Conservation (phyloP, 331 rosid species). For the Prunus yedoensis region DNA sequence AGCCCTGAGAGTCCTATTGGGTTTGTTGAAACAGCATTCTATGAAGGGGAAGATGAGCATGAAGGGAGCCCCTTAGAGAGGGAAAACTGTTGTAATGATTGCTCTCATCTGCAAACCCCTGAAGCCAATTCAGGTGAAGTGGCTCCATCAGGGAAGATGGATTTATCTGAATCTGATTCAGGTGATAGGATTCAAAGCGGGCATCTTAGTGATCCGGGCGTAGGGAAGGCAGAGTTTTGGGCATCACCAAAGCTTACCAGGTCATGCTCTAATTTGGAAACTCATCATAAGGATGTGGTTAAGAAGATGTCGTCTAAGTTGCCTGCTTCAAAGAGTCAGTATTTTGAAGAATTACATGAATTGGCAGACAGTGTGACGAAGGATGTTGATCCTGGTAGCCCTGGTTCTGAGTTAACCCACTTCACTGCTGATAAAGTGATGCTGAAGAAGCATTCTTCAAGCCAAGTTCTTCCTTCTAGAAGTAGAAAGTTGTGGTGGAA, state of each 20-base stretch:
- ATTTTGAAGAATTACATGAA: slow-evolving; percentile 47
- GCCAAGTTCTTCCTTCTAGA: slow-evolving; percentile 81
- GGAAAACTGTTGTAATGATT: slow-evolving; percentile 32
- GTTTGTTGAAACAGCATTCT: slow-evolving; percentile 36
- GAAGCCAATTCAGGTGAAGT: slow-evolving; percentile 33
- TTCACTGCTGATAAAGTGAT: slow-evolving; percentile 78
- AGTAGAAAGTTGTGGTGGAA: slow-evolving; percentile 86
- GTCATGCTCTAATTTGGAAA: slow-evolving; percentile 80
- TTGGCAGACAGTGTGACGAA: slow-evolving; percentile 35
- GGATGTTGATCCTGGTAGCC: slow-evolving; percentile 47
- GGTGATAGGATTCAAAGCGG: slow-evolving; percentile 41
- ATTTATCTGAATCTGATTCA: slow-evolving; percentile 3
- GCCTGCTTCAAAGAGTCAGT: slow-evolving; percentile 36
- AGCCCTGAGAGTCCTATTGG: slow-evolving; percentile 43
- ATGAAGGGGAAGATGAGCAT: slow-evolving; percentile 64
- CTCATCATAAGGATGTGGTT: slow-evolving; percentile 24
- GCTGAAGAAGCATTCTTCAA: slow-evolving; percentile 72
- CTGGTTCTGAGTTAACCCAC: slow-evolving; percentile 48
- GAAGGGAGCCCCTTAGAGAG: slow-evolving; percentile 37
- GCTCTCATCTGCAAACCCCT: slow-evolving; percentile 40
- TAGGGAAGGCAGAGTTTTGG: slow-evolving; percentile 46
- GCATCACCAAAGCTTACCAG: slow-evolving; percentile 62
- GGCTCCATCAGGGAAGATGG: slow-evolving; percentile 25
- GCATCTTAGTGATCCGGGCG: slow-evolving; percentile 83
- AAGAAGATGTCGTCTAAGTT: slow-evolving; percentile 36